Evolutionary conservation across 345 rosid genomes (phyloP).

Genomic region (Hirschfeldia incana): DNA sequence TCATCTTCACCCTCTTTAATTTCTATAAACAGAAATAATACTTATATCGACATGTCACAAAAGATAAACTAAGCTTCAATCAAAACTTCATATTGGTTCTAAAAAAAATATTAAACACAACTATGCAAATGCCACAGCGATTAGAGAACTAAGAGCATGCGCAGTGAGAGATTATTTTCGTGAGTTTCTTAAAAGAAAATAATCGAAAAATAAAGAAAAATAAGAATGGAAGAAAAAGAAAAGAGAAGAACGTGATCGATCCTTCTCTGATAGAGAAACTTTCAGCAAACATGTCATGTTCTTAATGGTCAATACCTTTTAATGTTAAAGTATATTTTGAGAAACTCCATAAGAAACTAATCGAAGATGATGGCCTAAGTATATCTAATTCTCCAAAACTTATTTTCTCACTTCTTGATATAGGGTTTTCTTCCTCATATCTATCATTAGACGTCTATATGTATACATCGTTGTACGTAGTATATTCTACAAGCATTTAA

Average conservation of each 20-base stretch:
- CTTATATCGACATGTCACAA: not conserved
- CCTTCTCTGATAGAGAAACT: not conserved
- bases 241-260: not conserved
- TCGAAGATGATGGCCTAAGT: not conserved
- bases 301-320: not conserved
- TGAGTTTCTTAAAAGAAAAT: not conserved
- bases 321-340: not conserved
- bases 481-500: not conserved
- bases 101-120: not conserved
- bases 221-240: not conserved
- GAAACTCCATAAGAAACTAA: not conserved
- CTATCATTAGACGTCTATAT: not conserved
- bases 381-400: not conserved
- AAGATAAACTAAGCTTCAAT: not conserved
- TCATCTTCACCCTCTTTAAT: conserved; percentile 9
- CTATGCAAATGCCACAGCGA: not conserved
- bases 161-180: not conserved
- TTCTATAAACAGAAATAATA: not conserved
- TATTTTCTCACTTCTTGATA: not conserved
- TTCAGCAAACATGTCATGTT: not conserved
- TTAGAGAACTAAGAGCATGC: not conserved
- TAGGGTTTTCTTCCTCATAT: not conserved
- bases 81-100: not conserved
- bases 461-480: not conserved
- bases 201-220: not conserved